These are phyloP conservation scores for Nakazawaea ernobii DNA, from an alignment of 805 yeast species.

Conservation along the genomic window DNA sequence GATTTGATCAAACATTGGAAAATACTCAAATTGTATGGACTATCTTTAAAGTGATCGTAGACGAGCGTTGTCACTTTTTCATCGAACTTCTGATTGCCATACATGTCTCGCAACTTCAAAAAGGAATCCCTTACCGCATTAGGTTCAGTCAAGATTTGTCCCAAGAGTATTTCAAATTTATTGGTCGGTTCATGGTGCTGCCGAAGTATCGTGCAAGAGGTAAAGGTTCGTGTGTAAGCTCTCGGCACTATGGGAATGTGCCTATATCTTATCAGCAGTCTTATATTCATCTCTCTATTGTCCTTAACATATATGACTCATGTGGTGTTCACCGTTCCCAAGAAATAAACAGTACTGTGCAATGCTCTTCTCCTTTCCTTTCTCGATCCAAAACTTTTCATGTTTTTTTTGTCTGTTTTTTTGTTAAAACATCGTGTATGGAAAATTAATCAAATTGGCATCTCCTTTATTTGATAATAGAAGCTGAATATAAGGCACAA, in stretches of 20 bases:
- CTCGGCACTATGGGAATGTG: neutral
- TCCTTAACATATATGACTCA: neutral
- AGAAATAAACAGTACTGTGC: no score
- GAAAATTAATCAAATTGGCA: neutral
- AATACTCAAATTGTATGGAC: constrained; percentile 2
- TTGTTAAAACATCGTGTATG: neutral
- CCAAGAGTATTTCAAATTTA: neutral
- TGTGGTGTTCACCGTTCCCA: neutral
- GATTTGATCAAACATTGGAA: constrained; percentile 1
- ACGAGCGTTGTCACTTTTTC: neutral
- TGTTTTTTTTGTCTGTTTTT: neutral
- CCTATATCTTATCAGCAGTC: neutral
- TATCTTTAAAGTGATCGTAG: neutral
- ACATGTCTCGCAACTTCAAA: neutral
- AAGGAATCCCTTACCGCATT: constrained; percentile 1
- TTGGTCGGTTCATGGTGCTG: neutral
- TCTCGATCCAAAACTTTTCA: neutral
- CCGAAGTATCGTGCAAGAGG: no score
- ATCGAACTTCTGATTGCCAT: constrained; percentile 3
- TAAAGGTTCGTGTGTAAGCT: neutral
- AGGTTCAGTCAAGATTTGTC: constrained; percentile 4
- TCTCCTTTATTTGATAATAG: neutral
- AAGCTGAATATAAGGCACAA: no score
- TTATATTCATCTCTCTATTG: neutral
- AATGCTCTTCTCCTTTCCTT: no score